phyloP scores from a whole-genome alignment of 2,329 filamentous ascomycete genomes.

The Mariannaea sp. region DNA sequence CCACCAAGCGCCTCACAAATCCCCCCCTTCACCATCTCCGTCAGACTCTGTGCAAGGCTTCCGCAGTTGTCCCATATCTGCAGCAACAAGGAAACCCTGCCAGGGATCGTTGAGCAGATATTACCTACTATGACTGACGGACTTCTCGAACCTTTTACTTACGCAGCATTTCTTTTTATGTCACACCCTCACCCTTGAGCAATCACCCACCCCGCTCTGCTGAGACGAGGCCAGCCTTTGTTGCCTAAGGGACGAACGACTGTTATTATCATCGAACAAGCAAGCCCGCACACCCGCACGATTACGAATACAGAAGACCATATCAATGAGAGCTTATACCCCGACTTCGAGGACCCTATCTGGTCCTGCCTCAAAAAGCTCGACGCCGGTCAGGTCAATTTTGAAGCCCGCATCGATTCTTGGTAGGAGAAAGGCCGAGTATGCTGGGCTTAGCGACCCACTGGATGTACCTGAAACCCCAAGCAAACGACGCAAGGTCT shows the following conservation, averaged over 20 bases:
- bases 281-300: conserved; percentile 12
- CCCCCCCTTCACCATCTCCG: conserved; percentile 21
- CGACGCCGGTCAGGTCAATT: conserved; percentile 58
- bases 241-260: conserved; percentile 37
- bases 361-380: conserved; percentile 41
- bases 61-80: neutral
- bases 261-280: too few species aligned
- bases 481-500: conserved; percentile 60
- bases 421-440: conserved; percentile 50
- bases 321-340: conserved; percentile 40
- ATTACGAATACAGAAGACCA: conserved; percentile 17
- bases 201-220: conserved; percentile 13
- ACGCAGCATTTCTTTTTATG: conserved; percentile 31
- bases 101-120: conserved; percentile 6
- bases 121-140: conserved; percentile 37
- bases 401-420: conserved; percentile 54
- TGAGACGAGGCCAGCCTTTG: conserved; percentile 21
- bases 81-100: neutral
- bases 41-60: conserved; percentile 5
- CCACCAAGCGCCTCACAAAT: conserved; percentile 25
- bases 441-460: conserved; percentile 49
- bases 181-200: conserved; percentile 35
- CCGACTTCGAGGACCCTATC: conserved; percentile 42
- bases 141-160: conserved; percentile 16
- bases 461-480: conserved; percentile 49